These are phyloP conservation scores for Amoebophrya sp. DNA, from an alignment of 169 alveolate genomes.

Conservation along the genomic window DNA sequence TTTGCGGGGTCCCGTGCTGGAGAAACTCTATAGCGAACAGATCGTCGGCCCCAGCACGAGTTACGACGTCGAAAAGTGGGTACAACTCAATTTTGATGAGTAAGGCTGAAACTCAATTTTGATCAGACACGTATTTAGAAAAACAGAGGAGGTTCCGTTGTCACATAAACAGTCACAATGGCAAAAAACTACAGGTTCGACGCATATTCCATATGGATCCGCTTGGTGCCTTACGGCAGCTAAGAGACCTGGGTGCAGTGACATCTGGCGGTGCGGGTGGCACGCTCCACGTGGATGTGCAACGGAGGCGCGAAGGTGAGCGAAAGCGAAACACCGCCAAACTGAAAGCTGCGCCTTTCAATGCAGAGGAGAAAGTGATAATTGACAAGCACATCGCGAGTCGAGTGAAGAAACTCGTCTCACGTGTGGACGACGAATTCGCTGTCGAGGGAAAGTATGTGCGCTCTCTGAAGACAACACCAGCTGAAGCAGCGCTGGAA, in stretches of 20 bases:
- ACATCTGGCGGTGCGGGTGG: neutral
- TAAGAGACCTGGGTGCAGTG: neutral
- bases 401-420: neutral
- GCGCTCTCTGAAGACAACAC: neutral
- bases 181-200: neutral
- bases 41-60: neutral
- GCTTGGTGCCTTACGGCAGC: neutral
- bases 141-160: no score
- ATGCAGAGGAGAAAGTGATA: neutral
- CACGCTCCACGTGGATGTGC: neutral
- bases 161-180: no score
- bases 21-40: neutral
- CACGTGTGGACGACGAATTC: neutral
- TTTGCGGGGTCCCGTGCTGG: neutral
- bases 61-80: constrained; percentile 11
- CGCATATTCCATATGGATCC: constrained; percentile 17
- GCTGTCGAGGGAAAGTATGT: neutral
- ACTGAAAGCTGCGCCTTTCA: neutral
- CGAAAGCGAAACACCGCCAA: neutral
- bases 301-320: neutral
- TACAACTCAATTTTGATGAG: no score
- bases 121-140: no score
- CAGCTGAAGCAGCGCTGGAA: neutral
- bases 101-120: no score
- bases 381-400: neutral